These are phyloP conservation scores for Candida odintsovae DNA, from an alignment of 805 yeast species.

Conservation along the genomic window DNA sequence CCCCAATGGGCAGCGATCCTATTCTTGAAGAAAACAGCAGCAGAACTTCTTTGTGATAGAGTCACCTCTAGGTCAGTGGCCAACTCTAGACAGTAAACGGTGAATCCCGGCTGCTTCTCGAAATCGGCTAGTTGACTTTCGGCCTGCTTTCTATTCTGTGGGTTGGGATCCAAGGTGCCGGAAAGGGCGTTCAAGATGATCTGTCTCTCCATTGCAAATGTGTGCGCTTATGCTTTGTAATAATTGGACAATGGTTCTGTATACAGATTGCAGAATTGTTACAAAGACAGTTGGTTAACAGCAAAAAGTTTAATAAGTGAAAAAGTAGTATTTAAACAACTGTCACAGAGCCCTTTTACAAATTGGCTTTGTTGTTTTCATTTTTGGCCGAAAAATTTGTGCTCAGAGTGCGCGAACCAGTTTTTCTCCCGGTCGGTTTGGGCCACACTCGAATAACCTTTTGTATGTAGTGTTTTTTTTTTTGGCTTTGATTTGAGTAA, in stretches of 20 bases:
- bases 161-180: slow-evolving; percentile 49
- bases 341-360: too few relatives aligned
- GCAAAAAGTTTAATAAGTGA: too few relatives aligned
- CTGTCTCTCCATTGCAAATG: slow-evolving; percentile 39
- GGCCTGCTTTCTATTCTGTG: slow-evolving; percentile 43
- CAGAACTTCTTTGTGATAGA: slow-evolving; percentile 44
- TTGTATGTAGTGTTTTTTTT: too few relatives aligned
- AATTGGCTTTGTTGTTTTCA: background rate
- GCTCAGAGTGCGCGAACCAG: background rate
- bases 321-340: too few relatives aligned
- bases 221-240: background rate
- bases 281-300: background rate
- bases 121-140: slow-evolving; percentile 44
- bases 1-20: slow-evolving; percentile 52
- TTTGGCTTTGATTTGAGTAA: too few relatives aligned
- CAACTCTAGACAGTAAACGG: slow-evolving; percentile 46
- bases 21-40: slow-evolving; percentile 68
- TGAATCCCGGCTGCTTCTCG: slow-evolving; percentile 54
- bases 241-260: too few relatives aligned
- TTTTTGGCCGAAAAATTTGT: background rate
- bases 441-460: background rate
- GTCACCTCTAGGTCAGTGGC: slow-evolving; percentile 40
- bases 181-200: slow-evolving; percentile 44
- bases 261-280: too few relatives aligned
- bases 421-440: background rate